Evolutionary conservation across 2,329 filamentous ascomycete genomes (phyloP), one percentile per base, ranked within the genome.

Genomic region (Pyrenophora teres): DNA sequence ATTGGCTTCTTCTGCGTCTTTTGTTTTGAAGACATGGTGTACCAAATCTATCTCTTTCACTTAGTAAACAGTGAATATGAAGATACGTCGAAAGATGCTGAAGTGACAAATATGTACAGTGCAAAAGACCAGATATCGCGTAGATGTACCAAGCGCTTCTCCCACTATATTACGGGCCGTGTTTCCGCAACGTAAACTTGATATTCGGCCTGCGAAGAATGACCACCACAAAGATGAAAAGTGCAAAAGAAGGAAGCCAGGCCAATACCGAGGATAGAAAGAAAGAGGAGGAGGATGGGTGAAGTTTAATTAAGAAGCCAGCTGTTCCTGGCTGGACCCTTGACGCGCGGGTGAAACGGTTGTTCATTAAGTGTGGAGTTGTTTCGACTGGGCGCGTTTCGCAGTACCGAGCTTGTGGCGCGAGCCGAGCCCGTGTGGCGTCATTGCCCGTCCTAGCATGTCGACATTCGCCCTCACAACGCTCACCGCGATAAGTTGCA

Each of bases 1-100:
- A 68, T 69, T 15, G 70, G 70, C 56, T 73, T 74, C 42, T 65
- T 69, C 27, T 57, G 63, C n/a, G 63, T 68, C 39, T 72, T 73
- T 31, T 66, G 63, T 50, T 62, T 61, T 15, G 69, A 62, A 21
- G 70, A 66, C 71, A 74, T 74, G 43, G 18, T 51, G 33, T 15
- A 38, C n/a, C 23, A 4, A 16, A 31, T 50, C 35, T 54, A 25
- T 49, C 44, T 54, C 41, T 56, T 56, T 46, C 23, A 38, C 16
- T 21, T 6, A 41, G 2, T 21, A 16, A 25, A 27, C 12, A 15
- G n/a, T 0, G 25, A 32, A n/a, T 25, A n/a, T 10, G 19, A 19
- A 19, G 19, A 19, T 19, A 19, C 19, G 19, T 19, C 19, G 19
- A 18, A 19, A 16, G 4, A 10, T 21, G n/a, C 18, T 7, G 10